phyloP scores from a whole-genome alignment of 352 stramenopile species.

The Pythium sukuiense region DNA sequence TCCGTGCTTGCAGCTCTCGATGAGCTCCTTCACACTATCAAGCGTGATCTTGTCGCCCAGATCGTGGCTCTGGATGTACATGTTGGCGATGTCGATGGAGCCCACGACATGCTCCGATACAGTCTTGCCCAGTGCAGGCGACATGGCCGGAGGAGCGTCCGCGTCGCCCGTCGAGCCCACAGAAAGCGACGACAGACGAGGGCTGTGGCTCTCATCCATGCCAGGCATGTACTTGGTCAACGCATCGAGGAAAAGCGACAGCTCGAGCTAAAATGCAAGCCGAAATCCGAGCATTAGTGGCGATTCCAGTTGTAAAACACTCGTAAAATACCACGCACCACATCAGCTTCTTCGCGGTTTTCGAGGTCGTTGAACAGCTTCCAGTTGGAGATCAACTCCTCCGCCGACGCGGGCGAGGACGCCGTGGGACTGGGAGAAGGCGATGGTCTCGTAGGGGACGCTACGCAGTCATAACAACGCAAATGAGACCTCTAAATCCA shows the following conservation, averaged over 20 bases:
- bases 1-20: conserved; percentile 79
- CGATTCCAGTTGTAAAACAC: background rate
- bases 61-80: conserved; percentile 71
- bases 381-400: conserved; percentile 80
- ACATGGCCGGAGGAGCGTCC: conserved; percentile 19
- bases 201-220: conserved; percentile 42
- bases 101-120: conserved; percentile 65
- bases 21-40: conserved; percentile 61
- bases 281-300: conserved; percentile 1
- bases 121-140: conserved; percentile 36
- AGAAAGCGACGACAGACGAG: conserved; percentile 24
- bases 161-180: conserved; percentile 15
- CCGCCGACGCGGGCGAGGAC: conserved; percentile 22
- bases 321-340: conserved; percentile 37
- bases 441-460: conserved; percentile 24
- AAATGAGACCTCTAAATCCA: background rate
- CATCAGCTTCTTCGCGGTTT: conserved; percentile 81
- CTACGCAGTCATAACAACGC: background rate
- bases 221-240: conserved; percentile 78
- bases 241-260: conserved; percentile 80
- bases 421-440: conserved; percentile 12
- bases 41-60: conserved; percentile 66
- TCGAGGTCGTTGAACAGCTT: conserved; percentile 88
- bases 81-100: conserved; percentile 82
- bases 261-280: conserved; percentile 45